Evolutionary conservation across 345 rosid species (phyloP).

Genomic region (Balakata baccata): DNA sequence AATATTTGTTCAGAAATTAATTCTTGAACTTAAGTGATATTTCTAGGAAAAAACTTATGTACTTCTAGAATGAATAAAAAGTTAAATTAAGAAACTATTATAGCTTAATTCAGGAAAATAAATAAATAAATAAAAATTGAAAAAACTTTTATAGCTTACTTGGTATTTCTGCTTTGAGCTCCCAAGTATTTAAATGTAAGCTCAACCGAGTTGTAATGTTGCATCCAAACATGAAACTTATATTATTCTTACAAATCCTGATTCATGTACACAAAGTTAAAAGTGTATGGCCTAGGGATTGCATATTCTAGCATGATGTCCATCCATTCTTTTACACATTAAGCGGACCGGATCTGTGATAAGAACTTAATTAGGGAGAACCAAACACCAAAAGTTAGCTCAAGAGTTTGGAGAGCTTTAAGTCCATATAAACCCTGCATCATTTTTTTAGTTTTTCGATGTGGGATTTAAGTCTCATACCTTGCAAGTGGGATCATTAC

Average conservation of each 20-base stretch:
- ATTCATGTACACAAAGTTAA: neutral
- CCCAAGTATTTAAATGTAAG: neutral
- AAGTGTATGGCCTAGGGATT: neutral
- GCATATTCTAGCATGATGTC: neutral
- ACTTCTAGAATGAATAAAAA: neutral
- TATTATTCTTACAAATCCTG: neutral
- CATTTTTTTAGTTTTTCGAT: no score
- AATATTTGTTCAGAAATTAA: neutral
- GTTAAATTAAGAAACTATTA: neutral
- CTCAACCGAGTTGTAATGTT: neutral
- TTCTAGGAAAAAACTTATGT: neutral
- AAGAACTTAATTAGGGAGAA: no score
- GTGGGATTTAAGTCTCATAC: no score
- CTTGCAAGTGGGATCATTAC: no score
- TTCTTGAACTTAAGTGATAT: neutral
- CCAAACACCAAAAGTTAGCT: no score
- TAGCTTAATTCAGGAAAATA: no score
- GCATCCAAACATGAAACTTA: conserved; percentile 1
- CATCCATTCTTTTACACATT: neutral
- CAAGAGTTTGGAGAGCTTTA: no score
- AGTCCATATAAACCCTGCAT: no score
- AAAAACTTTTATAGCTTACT: neutral
- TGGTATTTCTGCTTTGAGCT: neutral
- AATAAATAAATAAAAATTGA: no score
- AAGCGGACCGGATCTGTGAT: neutral